phyloP scores from a whole-genome alignment of 1,284 basidiomycete species.

The Cryptococcus sp. region DNA sequence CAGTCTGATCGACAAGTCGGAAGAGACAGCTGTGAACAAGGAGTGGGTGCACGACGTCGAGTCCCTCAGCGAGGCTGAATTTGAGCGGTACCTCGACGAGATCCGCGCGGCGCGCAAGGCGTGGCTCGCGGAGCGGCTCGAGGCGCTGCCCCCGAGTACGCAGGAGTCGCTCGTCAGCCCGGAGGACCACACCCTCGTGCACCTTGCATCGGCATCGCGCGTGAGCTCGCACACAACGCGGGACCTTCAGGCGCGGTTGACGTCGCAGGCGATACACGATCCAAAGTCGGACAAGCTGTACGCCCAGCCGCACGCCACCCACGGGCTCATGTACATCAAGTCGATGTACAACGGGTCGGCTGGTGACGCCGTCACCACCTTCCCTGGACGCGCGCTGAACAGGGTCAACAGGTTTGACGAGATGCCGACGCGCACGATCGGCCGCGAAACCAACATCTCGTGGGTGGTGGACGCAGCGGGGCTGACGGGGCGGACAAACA shows the following conservation, averaged over 20 bases:
- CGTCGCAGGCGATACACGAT: constrained; percentile 11
- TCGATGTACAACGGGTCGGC: constrained; percentile 9
- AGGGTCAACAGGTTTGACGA: constrained; percentile 12
- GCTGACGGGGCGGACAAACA: constrained; percentile 27
- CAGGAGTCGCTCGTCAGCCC: constrained; percentile 9
- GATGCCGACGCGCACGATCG: background rate
- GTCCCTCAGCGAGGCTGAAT: constrained; percentile 39
- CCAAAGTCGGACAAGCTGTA: constrained; percentile 17
- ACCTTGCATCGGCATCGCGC: constrained; percentile 16
- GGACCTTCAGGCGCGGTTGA: constrained; percentile 28
- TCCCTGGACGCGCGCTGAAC: constrained; percentile 24
- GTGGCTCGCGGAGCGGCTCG: constrained; percentile 17
- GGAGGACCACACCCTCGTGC: constrained; percentile 29
- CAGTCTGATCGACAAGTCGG: background rate
- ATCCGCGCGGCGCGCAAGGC: constrained; percentile 26
- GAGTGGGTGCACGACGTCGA: constrained; percentile 42
- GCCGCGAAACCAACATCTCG: constrained; percentile 8
- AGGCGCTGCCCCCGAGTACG: constrained; percentile 16
- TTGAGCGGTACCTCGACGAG: constrained; percentile 37
- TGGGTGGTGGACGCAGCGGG: constrained; percentile 46
- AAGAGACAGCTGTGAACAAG: background rate
- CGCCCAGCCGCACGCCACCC: constrained; percentile 31
- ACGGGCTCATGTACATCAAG: constrained; percentile 38
- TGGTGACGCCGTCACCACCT: background rate
- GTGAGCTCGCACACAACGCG: constrained; percentile 12